These are phyloP conservation scores for Fomitopsis schrenkii DNA, from an alignment of 1,284 basidiomycete genomes.

Conservation along the genomic window DNA sequence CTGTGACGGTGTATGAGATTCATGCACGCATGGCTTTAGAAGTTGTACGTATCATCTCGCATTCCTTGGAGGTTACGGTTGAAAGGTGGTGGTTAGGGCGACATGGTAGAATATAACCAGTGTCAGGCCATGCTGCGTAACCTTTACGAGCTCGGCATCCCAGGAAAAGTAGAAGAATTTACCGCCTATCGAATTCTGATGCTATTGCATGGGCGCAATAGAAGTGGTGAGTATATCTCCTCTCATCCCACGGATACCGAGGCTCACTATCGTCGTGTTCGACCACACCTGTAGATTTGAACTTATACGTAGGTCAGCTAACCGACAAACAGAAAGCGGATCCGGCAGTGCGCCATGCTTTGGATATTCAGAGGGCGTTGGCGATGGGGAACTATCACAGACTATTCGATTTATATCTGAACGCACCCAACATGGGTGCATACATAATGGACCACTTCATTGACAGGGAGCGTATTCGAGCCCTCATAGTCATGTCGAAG, in stretches of 20 bases:
- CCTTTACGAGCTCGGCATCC: constrained; percentile 90
- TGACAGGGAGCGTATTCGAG: constrained; percentile 84
- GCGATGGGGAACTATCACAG: constrained; percentile 93
- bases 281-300: constrained; percentile 67
- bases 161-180: constrained; percentile 92
- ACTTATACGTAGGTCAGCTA: constrained; percentile 93
- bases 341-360: constrained; percentile 81
- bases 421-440: constrained; percentile 94
- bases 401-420: constrained; percentile 83
- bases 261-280: not conserved
- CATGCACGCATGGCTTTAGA: constrained; percentile 97
- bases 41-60: constrained; percentile 53
- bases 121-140: constrained; percentile 91
- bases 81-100: constrained; percentile 52
- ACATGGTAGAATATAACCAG: constrained; percentile 99
- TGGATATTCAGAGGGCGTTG: constrained; percentile 84
- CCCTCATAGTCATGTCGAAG: constrained; percentile 87
- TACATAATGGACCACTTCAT: constrained; percentile 99
- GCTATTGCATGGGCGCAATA: constrained; percentile 91
- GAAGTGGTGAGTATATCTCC: constrained; percentile 61
- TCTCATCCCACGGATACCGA: not conserved
- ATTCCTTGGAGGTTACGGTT: not conserved
- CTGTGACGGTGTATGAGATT: constrained; percentile 96
- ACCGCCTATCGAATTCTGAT: constrained; percentile 97
- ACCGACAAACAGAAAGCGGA: constrained; percentile 84